These are phyloP conservation scores for Plectranthus barbatus DNA, from an alignment of 257 asterid genomes.

Conservation along the genomic window DNA sequence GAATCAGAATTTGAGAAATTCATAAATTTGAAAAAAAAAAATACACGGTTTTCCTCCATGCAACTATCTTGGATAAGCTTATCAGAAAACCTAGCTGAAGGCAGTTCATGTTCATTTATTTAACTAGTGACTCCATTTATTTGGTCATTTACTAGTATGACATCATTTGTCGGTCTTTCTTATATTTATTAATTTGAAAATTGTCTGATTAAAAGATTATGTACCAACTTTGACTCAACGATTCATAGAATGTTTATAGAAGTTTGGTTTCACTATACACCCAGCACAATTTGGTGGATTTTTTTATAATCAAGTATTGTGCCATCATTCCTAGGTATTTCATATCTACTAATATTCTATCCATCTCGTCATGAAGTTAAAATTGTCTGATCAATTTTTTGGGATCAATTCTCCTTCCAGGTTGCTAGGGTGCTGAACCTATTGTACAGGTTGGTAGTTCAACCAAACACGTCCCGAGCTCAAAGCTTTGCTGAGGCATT, in stretches of 20 bases:
- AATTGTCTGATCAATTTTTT: constrained; percentile 5
- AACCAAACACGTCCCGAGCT: constrained; percentile 84
- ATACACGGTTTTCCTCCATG: background rate
- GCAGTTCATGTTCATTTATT: background rate
- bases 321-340: background rate
- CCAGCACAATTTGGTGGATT: background rate
- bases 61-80: background rate
- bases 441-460: constrained; percentile 86
- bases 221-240: too few relatives aligned
- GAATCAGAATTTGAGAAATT: background rate
- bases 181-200: background rate
- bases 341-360: constrained; percentile 2
- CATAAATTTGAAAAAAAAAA: background rate
- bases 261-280: too few relatives aligned
- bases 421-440: constrained; percentile 92
- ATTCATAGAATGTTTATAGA: too few relatives aligned
- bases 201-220: background rate
- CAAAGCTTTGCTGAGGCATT: constrained; percentile 88
- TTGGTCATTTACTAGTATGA: background rate
- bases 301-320: background rate
- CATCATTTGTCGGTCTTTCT: background rate
- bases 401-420: constrained; percentile 46
- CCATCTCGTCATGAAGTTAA: constrained; percentile 3
- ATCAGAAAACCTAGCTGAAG: background rate
- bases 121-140: background rate